Conservation (phyloP, 495 filamentous ascomycete species). For the Usnea hakonensis region DNA sequence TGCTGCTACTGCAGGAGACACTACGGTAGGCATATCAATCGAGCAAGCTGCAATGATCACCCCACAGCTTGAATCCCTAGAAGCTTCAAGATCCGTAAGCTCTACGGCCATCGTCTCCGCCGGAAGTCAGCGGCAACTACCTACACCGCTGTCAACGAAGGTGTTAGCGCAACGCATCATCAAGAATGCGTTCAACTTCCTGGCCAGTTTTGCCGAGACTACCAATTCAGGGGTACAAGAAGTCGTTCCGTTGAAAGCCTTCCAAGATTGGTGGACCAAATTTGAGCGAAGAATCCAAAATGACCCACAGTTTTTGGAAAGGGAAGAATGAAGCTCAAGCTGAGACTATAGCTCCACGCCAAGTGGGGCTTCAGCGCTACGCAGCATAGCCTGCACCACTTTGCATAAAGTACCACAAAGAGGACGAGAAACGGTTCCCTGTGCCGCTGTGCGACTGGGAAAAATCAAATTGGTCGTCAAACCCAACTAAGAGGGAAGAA, state of each 20-base stretch:
- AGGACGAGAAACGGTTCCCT: background rate
- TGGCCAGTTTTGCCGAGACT: conserved; percentile 71
- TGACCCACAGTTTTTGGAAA: conserved; percentile 86
- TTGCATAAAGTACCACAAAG: background rate
- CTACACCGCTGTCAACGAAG: conserved; percentile 48
- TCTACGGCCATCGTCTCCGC: conserved; percentile 31
- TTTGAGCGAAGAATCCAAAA: conserved; percentile 82
- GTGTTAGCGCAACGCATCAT: conserved; percentile 87
- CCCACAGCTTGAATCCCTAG: conserved; percentile 53
- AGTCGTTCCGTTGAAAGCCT: conserved; percentile 80
- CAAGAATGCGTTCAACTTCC: conserved; percentile 93
- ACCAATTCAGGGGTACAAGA: conserved; percentile 52
- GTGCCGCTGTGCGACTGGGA: background rate
- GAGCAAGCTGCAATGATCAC: conserved; percentile 68
- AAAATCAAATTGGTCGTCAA: background rate
- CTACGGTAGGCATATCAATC: conserved; percentile 75
- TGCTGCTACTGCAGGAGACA: conserved; percentile 28
- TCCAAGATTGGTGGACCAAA: conserved; percentile 95
- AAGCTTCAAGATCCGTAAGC: conserved; percentile 32
- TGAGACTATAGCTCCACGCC: background rate
- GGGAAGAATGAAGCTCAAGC: conserved; percentile 54
- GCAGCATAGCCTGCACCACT: background rate
- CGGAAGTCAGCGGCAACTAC: conserved; percentile 27
- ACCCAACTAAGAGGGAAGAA: background rate
- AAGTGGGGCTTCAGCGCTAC: background rate